Percentiles rank a stretch among this genome's conserved stretches.
These are phyloP conservation scores for Apiospora rasikravindrae DNA, from an alignment of 2,329 filamentous ascomycete species.

Conservation along the genomic window DNA sequence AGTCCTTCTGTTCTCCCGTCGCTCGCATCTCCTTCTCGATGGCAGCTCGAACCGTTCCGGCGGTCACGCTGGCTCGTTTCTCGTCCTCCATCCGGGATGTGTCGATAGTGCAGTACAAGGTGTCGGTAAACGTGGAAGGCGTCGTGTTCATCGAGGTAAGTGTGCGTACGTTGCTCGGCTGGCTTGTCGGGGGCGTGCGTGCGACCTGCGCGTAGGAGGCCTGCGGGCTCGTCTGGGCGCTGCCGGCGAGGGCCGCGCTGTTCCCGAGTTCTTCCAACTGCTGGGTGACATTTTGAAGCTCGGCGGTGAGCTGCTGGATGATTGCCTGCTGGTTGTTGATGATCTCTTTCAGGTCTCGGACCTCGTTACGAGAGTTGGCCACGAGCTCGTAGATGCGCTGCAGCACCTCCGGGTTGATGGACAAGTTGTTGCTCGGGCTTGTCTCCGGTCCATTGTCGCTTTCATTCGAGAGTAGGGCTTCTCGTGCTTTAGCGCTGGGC, in stretches of 20 bases:
- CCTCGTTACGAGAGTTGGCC: background rate
- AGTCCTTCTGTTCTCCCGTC: background rate
- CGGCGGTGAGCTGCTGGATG: background rate
- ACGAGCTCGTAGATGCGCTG: conserved; percentile 1
- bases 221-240: too few relatives aligned
- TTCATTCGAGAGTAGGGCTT: background rate
- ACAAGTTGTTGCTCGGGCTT: background rate
- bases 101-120: conserved; percentile 1
- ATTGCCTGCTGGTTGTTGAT: background rate
- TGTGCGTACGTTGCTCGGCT: background rate
- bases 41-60: background rate
- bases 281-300: background rate
- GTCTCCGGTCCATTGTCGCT: background rate
- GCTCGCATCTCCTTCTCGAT: background rate
- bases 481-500: background rate
- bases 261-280: background rate
- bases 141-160: conserved; percentile 11
- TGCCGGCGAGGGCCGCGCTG: too few relatives aligned
- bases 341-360: conserved; percentile 12
- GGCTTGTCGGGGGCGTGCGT: conserved; percentile 6
- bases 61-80: background rate
- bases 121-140: conserved; percentile 2
- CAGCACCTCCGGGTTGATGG: background rate
- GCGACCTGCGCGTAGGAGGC: too few relatives aligned
- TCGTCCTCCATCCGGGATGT: background rate